Evolutionary conservation across 2,329 filamentous ascomycete species (phyloP), one percentile per base, ranked within the genome.

Genomic region (Daldinia sp.): DNA sequence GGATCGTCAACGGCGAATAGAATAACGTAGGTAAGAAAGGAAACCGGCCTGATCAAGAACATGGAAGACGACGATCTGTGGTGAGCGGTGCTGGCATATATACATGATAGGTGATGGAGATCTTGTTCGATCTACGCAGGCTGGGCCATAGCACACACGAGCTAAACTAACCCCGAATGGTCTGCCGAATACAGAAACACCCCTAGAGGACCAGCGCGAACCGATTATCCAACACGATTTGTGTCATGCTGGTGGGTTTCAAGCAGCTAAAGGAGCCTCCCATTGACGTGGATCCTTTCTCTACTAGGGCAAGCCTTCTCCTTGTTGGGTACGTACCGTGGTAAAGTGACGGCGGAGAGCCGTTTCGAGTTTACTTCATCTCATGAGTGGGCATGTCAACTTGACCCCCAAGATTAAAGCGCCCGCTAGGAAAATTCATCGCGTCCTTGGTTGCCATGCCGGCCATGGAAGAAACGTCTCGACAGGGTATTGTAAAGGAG

Each of bases 1-100:
- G 75, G 75, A 77, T 73, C 75, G 69, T 68, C 58, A 60, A 60
- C 53, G 62, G 68, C 20, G 60, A 75, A 75, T 64, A 74, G 18
- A 55, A 55, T 23, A 63, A 69, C 55, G 65, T 42, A 67, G 63
- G 69, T 59, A 54, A 61, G 56, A 73, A 75, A 70, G 67, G 61
- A 72, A 70, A 72, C 70, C 70, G 72, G 71, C 70, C 66, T 71
- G 67, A 37, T 68, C 55, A 65, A 53, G 33, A 68, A 69, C 51
- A 65, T 67, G 42, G 44, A 55, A 65, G 23, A 30, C 20, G 63
- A 44, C 20, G 55, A 66, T 68, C 61, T 55, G 15, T 67, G 63
- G 62, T 46, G 62, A 59, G 57, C 66, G 68, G 67, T 42, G 51
- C 60, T 20, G 39, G 53, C 37, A 67, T 73, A 75, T 74, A 74